Base-by-base conservation (phyloP, 2,329 filamentous ascomycete species). In the Dothistroma septosporum region DNA sequence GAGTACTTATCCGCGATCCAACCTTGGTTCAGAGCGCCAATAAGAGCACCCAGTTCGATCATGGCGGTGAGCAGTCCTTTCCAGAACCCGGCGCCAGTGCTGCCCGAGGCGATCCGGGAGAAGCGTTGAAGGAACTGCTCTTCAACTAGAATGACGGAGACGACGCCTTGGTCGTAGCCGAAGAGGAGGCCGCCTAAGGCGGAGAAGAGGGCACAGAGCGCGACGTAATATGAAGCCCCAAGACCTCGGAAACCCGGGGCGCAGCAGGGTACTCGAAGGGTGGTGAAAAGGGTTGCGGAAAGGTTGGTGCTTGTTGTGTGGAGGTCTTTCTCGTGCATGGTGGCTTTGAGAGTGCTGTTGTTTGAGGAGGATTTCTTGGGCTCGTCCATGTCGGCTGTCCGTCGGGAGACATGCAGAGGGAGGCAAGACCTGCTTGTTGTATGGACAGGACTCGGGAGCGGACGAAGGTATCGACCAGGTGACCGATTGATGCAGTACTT, bases 71-170 rank as follows among this genome's bases (percentile, higher is more conserved):
- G 75, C 55, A 79, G 69, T 4, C 80, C 74, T 89, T 84, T 68
- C 87, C 90, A n/a, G 88, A 87, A 74, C 88, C 87, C 61, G 91
- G 73, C 68, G 78, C 82, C 69, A 79, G 77, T 48, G 76, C 71
- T 59, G 16, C 63, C 64, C 24, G 64, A 58, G 5, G 71, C 70
- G 16, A 75, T 69, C 21, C 71, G 60, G 16, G 76, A 74, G 63
- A 76, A 79, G 1, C 64, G 65, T 0, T 70, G 57, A 24, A 78
- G 73, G 61, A 81, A 81, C 54, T 80, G 76, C 0, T 72, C 68
- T 76, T 80, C 80, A 16, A 77, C 74, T 10, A 79, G 73, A 61
- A 80, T 79, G 50, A 80, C 73, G 4, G 62, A 66, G 9, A 74
- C 66, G 8, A 73, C 67, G 32, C 72, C 72, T 63, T 80, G 78